Percentiles rank a stretch among this genome's conserved stretches.
These are phyloP conservation scores for Didymella pomorum DNA, from an alignment of 2,329 filamentous ascomycete genomes.

Conservation along the genomic window DNA sequence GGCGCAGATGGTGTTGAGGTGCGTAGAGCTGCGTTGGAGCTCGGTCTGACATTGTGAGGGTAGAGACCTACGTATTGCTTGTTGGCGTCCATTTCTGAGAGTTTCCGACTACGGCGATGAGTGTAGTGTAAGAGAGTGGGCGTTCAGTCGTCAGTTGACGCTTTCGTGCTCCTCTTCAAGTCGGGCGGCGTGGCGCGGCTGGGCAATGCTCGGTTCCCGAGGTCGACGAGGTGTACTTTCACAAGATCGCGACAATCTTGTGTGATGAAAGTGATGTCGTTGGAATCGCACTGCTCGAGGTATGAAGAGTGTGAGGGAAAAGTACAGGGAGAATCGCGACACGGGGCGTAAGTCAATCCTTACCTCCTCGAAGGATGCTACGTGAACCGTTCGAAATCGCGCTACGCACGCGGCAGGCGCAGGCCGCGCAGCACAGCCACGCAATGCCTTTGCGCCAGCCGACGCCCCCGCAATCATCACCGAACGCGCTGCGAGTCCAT, in stretches of 20 bases:
- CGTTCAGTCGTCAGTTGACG: constrained; percentile 13
- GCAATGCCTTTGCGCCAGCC: neutral
- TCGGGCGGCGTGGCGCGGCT: constrained; percentile 30
- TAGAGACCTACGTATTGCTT: constrained; percentile 40
- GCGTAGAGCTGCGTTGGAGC: neutral
- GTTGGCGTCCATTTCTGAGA: constrained; percentile 20
- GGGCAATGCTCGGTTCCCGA: constrained; percentile 25
- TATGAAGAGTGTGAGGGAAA: neutral
- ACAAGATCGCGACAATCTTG: neutral
- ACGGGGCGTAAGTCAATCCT: constrained; percentile 2
- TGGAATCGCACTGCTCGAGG: neutral
- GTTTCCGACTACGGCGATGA: constrained; percentile 1
- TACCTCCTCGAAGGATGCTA: constrained; percentile 13
- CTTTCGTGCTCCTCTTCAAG: neutral
- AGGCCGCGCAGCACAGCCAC: neutral
- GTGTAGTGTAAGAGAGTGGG: constrained; percentile 20
- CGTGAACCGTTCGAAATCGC: constrained; percentile 6
- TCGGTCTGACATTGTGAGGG: neutral
- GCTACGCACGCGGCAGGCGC: constrained; percentile 1
- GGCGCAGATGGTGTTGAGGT: constrained; percentile 7
- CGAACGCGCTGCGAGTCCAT: neutral
- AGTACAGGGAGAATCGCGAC: neutral
- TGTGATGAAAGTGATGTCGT: neutral
- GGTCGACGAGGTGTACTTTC: constrained; percentile 1
- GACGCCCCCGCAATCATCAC: constrained; percentile 1